Evolutionary conservation across 257 asterid species (phyloP), one percentile per base, ranked within the genome.

Genomic region (Haberlea rhodopensis): DNA sequence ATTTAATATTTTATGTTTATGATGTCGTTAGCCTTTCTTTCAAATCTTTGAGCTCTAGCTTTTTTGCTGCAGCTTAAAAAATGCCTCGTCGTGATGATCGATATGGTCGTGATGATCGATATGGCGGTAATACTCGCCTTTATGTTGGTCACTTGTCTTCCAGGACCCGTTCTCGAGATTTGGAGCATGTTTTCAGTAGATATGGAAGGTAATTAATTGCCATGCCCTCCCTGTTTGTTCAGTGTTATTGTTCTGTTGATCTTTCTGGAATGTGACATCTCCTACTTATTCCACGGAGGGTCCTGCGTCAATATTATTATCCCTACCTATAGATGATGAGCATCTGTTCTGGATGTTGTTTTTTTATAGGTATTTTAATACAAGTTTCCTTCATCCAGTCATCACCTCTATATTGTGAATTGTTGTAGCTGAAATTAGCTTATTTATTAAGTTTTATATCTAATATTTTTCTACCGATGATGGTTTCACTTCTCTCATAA

Each of bases 61-160:
- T 67, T 54, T 16, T 21, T 24, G 8, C 9, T 53, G 58, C 77
- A 77, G 80, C 26, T 43, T 60, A 16, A 73, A n/a, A 79, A 66
- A 78, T 87, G 95, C 88, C 92, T 67, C 88, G 90, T 8, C 79
- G 82, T 32, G 91, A 84, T n/a, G n/a, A n/a, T n/a, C n/a, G n/a
- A n/a, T n/a, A n/a, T n/a, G n/a, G n/a, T n/a, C n/a, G n/a, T n/a
- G n/a, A n/a, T 28, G 95, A 87, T 72, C 84, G 89, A 0, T 52
- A 78, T 68, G 88, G 89, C 22, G 76, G 79, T 63, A 65, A 68
- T 57, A 82, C 89, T 52, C 92, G 92, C 55, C 92, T 87, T 69
- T 87, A 87, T 73, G 92, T 87, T 70, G 95, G 95, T 13, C 95
- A 81, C 73, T 68, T 87, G 80, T 85, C 95, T 28, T 84, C 90